Evolutionary conservation across 1,284 basidiomycete genomes (phyloP), one percentile per base, ranked within the genome.

Genomic region (Rugiboletus extremiorientalis): DNA sequence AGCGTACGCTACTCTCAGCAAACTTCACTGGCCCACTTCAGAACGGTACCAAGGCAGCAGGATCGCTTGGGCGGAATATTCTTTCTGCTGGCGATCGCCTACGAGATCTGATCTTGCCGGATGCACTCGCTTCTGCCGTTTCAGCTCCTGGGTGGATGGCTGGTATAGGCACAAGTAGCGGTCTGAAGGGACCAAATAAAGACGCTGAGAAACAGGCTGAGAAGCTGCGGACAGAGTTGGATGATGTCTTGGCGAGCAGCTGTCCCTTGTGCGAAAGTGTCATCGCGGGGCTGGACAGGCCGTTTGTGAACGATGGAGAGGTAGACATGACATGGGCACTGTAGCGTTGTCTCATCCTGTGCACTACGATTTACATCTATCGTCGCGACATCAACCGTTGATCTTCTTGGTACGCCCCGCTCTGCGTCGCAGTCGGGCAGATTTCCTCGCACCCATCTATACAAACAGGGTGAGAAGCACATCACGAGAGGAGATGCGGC

Each of bases 261-360:
- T 98, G 96, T 76, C 93, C 94, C 30, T 75, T 97, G 59, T 98
- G 96, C 72, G 94, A 97, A 72, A 89, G 90, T 57, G 86, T 93
- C 12, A 83, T 98, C 37, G 85, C 82, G 9, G 89, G 90, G 9
- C 73, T 98, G 63, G 94, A 98, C 72, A 89, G 85, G 72, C 88
- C 92, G 18, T 97, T 97, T 70, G 82, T 95, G 46, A 79, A 81
- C 65, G 84, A 88, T 37, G 89, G 84, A n/a, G 93, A 96, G 73
- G 78, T 84, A 53, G 90, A 92, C 70, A 80, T 80, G 42, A 92
- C 89, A 59, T 94, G 92, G 92, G 82, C 84, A 57, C 74, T 96
- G 60, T 96, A 80, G 68, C 4, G 27, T 25, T 23, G 48, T 49
- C 30, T 62, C 15, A 34, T 52, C 4, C 20, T 6, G 16, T 45